Percentiles rank a stretch among this genome's conserved stretches.
These are phyloP conservation scores for Berkeleyomyces rouxiae DNA, from an alignment of 2,329 filamentous ascomycete species.

Conservation along the genomic window DNA sequence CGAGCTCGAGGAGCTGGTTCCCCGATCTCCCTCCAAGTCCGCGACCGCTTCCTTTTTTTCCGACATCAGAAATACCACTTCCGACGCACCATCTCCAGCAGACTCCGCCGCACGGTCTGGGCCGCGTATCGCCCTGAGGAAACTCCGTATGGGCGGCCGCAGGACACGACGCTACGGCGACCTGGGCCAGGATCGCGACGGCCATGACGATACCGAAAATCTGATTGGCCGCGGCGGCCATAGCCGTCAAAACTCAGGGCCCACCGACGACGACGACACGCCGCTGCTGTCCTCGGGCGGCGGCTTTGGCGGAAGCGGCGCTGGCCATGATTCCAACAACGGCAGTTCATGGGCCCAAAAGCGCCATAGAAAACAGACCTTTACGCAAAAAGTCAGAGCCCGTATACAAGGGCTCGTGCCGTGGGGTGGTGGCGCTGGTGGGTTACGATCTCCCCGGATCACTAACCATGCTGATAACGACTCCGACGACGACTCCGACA, in stretches of 20 bases:
- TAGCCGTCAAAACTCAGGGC: slow-evolving; percentile 40
- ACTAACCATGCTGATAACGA: slow-evolving; percentile 24
- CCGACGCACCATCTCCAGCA: slow-evolving; percentile 16
- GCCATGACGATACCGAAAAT: slow-evolving; percentile 39
- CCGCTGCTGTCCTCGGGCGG: slow-evolving; percentile 44
- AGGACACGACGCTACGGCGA: slow-evolving; percentile 42
- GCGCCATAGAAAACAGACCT: neutral
- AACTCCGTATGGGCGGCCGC: slow-evolving; percentile 48
- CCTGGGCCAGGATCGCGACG: slow-evolving; percentile 38
- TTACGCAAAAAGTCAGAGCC: slow-evolving; percentile 6
- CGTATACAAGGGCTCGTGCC: slow-evolving; percentile 54
- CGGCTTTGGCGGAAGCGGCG: slow-evolving; percentile 14
- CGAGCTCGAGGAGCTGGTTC: slow-evolving; percentile 66
- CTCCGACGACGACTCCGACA: slow-evolving; percentile 31
- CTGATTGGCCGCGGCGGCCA: slow-evolving; percentile 46
- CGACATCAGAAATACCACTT: slow-evolving; percentile 18
- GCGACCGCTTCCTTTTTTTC: slow-evolving; percentile 19
- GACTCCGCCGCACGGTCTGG: slow-evolving; percentile 12
- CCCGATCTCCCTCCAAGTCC: slow-evolving; percentile 23
- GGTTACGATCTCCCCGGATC: neutral
- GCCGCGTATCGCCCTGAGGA: slow-evolving; percentile 52
- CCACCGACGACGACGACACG: slow-evolving; percentile 50
- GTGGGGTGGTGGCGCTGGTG: slow-evolving; percentile 15
- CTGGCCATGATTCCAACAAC: neutral
- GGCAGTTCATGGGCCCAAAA: neutral